A percentile compares a stretch with the other conserved stretches of the same genome.
phyloP scores from a whole-genome alignment of 306 rosid species.

The Sicyos baderoa region DNA sequence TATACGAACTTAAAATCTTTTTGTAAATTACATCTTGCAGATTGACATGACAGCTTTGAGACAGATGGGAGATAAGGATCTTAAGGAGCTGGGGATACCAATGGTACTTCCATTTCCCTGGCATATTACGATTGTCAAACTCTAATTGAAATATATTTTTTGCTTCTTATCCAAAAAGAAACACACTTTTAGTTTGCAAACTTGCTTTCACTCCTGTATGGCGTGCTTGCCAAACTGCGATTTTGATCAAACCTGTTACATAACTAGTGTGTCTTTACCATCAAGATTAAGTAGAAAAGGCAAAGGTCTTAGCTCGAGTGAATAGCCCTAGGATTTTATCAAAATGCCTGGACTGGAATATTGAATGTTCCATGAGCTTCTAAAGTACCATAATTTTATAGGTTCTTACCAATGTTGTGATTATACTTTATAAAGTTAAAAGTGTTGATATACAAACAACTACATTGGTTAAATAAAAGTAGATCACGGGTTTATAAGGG shows the following conservation, averaged over 20 bases:
- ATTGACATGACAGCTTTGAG: constrained; percentile 57
- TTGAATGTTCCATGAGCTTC: constrained; percentile 1
- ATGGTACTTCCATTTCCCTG: constrained; percentile 38
- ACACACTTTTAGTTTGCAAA: background rate
- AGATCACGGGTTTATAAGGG: too few species aligned
- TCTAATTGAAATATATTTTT: background rate
- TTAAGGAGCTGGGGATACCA: constrained; percentile 60
- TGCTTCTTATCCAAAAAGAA: too few species aligned
- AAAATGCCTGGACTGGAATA: background rate
- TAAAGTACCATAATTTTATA: background rate
- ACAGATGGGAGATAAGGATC: constrained; percentile 63
- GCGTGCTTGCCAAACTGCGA: background rate
- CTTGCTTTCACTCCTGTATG: background rate
- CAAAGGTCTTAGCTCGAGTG: background rate
- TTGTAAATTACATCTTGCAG: constrained; percentile 26
- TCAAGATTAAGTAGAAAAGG: background rate
- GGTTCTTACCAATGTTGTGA: background rate
- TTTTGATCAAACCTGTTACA: background rate
- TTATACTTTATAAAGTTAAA: background rate
- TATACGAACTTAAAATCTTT: background rate
- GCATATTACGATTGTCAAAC: background rate
- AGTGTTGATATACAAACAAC: too few species aligned
- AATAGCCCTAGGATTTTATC: background rate
- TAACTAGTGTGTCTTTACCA: background rate
- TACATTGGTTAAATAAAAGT: too few species aligned